phyloP scores from a whole-genome alignment of 176 grass and related monocot genomes.

The Oryza meyeriana region DNA sequence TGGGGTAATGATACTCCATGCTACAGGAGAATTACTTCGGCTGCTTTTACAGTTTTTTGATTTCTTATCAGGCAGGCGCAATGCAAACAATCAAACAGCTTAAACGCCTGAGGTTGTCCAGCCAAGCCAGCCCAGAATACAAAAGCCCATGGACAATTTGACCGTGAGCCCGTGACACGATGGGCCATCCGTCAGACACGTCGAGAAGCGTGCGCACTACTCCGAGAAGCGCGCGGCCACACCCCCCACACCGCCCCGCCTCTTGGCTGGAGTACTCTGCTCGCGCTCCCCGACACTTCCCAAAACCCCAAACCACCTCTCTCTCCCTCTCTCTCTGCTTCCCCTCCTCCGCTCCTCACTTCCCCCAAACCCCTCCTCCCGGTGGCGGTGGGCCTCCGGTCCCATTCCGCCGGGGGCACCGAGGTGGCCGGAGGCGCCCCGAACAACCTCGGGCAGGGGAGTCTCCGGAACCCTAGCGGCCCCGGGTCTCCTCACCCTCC shows the following conservation, averaged over 20 bases:
- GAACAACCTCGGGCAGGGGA: not conserved
- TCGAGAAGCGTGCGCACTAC: constrained; percentile 15
- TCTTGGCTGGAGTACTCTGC: constrained; percentile 10
- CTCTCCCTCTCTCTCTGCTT: not conserved
- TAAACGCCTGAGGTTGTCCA: too few species aligned
- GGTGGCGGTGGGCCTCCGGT: not conserved
- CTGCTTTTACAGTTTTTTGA: too few species aligned
- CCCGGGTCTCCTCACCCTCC: not conserved
- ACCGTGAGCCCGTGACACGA: constrained; percentile 30
- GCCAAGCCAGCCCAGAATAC: not conserved
- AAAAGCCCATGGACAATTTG: not conserved
- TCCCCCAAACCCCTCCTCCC: not conserved
- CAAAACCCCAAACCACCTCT: constrained; percentile 24
- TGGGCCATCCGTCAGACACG: not conserved
- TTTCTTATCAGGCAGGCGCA: too few species aligned
- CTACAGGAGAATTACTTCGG: too few species aligned
- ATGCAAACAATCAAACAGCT: too few species aligned
- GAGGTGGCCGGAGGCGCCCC: not conserved
- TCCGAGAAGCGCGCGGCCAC: constrained; percentile 16
- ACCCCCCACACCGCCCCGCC: not conserved
- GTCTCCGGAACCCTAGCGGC: constrained; percentile 16
- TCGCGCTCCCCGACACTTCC: constrained; percentile 27
- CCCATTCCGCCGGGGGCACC: constrained; percentile 15
- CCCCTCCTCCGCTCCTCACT: not conserved
- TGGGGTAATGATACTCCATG: too few species aligned